Evolutionary conservation across 163 green algal species (phyloP), one percentile per base, ranked within the genome.

Genomic region (Volvox carteri): DNA sequence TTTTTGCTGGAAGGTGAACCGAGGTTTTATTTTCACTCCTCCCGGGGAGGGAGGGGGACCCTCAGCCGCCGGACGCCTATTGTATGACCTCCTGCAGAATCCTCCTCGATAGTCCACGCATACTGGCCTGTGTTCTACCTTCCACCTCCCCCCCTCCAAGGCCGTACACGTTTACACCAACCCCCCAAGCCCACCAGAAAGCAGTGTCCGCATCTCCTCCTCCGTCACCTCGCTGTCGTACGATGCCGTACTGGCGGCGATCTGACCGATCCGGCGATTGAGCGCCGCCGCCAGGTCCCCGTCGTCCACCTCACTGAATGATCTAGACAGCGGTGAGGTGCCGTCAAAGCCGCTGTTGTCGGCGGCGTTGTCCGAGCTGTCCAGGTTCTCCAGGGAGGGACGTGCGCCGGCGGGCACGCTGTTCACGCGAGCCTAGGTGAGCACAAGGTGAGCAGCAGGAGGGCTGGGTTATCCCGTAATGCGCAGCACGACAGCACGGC

Each of bases 251-350:
- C 33, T 41, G 68, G 83, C 19, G 0, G 83, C 83, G 50, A 95
- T 88, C 60, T 95, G 65, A 4, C 78, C 90, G 39, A 96, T 93
- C 35, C 93, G 93, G 16, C 41, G 42, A 11, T 91, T 92, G 18
- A 96, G 91, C 16, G 93, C 89, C 5, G 79, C 79, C 7, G 93
- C 86, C 39, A 96, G 50, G 77, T 95, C 87, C 19, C 50, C 48
- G 68, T 95, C 92, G 21, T 90, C 90, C 14, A 80, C 88, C 18
- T 93, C 90, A 39, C 62, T 89, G 39, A 95, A 95, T 8, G 90
- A 93, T 2, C 86, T 42, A 4, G 8, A 12, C 33, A 85, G 33
- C 50, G 65, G 41, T 5, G 60, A 44, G 4, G 4, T 3, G 23
- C 77, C 46, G 39, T 86, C 86, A 23, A 52, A 86, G 62, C 62